These are phyloP conservation scores for Babesia bigemina DNA, from an alignment of 169 alveolate species.

Conservation along the genomic window DNA sequence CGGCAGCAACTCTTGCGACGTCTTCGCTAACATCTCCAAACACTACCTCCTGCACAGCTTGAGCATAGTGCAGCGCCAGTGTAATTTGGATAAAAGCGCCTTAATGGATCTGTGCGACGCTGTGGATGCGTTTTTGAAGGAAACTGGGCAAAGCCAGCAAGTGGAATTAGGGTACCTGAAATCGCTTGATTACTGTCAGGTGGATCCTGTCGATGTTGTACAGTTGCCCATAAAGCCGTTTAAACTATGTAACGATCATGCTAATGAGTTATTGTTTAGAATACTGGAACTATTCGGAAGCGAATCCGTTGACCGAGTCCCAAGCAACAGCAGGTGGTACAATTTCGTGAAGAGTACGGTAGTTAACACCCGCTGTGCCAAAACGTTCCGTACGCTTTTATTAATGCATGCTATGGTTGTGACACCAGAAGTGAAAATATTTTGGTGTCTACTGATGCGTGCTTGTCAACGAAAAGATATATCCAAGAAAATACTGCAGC, in stretches of 20 bases:
- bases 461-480: conserved; percentile 29
- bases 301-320: conserved; percentile 11
- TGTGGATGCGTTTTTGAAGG: conserved; percentile 9
- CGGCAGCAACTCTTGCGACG: conserved; percentile 2
- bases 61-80: background rate
- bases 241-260: background rate
- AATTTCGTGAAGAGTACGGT: conserved; percentile 37
- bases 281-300: conserved; percentile 44
- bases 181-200: conserved; percentile 21
- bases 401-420: conserved; percentile 8
- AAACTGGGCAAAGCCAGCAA: background rate
- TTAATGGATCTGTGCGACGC: conserved; percentile 28
- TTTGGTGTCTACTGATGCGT: conserved; percentile 16
- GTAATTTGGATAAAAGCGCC: conserved; percentile 1
- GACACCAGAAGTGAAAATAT: conserved; percentile 3
- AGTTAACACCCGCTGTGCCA: background rate
- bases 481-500: conserved; percentile 22
- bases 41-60: conserved; percentile 24
- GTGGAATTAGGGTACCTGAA: conserved; percentile 19
- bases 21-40: conserved; percentile 14
- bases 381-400: conserved; percentile 4
- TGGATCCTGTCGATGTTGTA: background rate
- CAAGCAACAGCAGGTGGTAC: conserved; percentile 45
- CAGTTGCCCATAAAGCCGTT: background rate
- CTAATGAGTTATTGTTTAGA: conserved; percentile 10